These are phyloP conservation scores for Mallotus repandus DNA, from an alignment of 441 rosid genomes.

Conservation along the genomic window DNA sequence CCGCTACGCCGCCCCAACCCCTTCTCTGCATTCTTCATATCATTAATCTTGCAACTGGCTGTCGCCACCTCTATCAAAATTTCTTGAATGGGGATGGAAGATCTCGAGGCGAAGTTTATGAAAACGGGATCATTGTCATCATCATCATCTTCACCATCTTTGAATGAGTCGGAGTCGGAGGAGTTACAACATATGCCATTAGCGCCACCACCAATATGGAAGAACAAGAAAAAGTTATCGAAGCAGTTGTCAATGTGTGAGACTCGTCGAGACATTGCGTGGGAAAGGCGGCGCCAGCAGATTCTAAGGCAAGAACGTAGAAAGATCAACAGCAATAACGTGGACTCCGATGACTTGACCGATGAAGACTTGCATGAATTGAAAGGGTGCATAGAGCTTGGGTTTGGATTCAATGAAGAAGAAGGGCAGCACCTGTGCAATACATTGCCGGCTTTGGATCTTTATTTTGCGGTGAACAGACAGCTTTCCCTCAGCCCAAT, in stretches of 20 bases:
- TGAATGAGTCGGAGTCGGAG: constrained; percentile 41
- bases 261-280: constrained; percentile 63
- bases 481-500: constrained; percentile 57
- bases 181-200: constrained; percentile 56
- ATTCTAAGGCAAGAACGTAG: constrained; percentile 46
- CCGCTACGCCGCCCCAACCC: constrained; percentile 1
- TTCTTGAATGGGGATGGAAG: not conserved
- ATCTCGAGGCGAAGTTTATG: not conserved
- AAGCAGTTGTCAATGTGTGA: constrained; percentile 87
- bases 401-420: constrained; percentile 86
- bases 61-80: too few species aligned
- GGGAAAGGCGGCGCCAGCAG: constrained; percentile 86
- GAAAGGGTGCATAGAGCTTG: constrained; percentile 94
- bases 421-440: constrained; percentile 64
- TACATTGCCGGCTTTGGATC: constrained; percentile 92
- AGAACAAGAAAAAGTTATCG: constrained; percentile 54
- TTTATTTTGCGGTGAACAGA: constrained; percentile 85
- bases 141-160: constrained; percentile 26
- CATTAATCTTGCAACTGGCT: too few species aligned
- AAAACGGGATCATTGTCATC: not conserved
- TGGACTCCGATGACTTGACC: constrained; percentile 45
- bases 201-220: constrained; percentile 42
- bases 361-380: constrained; percentile 90
- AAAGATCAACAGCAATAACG: constrained; percentile 29
- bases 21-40: not conserved